These are phyloP conservation scores for Picea engelmannii DNA, from an alignment of 83 land plant species.

Conservation along the genomic window DNA sequence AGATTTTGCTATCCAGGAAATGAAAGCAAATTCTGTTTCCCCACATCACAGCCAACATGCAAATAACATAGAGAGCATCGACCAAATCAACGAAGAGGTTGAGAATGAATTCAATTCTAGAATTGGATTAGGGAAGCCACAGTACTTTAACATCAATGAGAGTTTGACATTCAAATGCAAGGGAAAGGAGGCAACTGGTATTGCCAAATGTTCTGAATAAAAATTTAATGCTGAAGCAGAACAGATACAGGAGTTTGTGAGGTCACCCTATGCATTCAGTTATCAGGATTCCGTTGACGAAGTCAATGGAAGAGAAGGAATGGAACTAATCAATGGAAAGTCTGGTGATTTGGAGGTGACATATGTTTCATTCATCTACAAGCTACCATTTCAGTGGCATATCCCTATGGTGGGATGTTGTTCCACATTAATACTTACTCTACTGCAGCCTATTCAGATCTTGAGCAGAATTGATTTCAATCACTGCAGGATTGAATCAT, in stretches of 20 bases:
- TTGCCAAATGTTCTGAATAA: neutral
- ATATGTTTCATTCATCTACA: slow-evolving; percentile 26
- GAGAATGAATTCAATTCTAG: neutral
- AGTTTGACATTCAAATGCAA: neutral
- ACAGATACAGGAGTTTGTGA: neutral
- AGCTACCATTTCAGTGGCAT: no score
- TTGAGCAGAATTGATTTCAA: neutral
- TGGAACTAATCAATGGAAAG: neutral
- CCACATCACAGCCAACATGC: neutral
- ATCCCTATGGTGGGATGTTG: no score
- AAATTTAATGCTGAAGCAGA: slow-evolving; percentile 3
- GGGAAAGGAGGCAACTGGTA: neutral
- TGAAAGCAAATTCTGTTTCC: neutral
- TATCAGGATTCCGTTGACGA: neutral
- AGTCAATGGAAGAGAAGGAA: neutral
- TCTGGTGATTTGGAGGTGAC: neutral
- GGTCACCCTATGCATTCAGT: neutral
- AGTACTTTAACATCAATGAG: neutral
- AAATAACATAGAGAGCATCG: slow-evolving; percentile 1
- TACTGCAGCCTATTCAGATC: neutral
- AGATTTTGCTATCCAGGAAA: neutral
- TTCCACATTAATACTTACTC: no score
- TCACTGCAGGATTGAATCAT: neutral
- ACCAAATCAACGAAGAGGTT: neutral
- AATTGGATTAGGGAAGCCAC: neutral